Evolutionary conservation across 73 alveolate genomes (phyloP), one percentile per base, ranked within the genome.

Genomic region (Paramecium sonneborni): DNA sequence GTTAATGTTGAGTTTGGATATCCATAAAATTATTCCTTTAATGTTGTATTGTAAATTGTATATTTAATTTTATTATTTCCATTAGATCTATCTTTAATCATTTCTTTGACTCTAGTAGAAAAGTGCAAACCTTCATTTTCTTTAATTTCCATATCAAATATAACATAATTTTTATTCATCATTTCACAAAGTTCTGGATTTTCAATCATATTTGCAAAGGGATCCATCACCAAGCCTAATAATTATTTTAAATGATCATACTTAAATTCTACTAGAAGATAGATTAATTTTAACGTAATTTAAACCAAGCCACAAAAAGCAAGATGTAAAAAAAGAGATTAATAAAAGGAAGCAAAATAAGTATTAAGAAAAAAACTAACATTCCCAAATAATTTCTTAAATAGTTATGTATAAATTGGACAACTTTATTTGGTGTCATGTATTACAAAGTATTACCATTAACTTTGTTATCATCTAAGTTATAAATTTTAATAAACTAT

Each of bases 21-120:
- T 15, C 57, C 57, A 72, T 72, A 72, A 38, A 72, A 72, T 35
- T 72, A 72, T 38, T 72, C 55, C 14, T 72, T 72, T 35, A 72
- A 72, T 34, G 86, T 35, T 32, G 30, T 1, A 72, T 72, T 72
- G 18, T 72, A 72, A 5, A 37, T 41, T 34, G 86, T 72, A 72
- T 34, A 72, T 72, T 72, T 28, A 28, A 72, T 72, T 72, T 72
- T 72, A 72, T 38, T 72, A 15, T 72, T 72, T 72, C 86, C 86
- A 15, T 72, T 72, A 0, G 86, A 72, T 72, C 86, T 72, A 35
- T 37, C 32, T 72, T 72, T 72, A 34, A 72, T 72, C 86, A 72
- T 72, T 28, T 72, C 86, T 39, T 72, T 72, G 35, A 72, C 57
- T 38, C 12, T 12, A 5, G 24, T 28, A 12, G 86, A 30, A 38